Percentiles rank a stretch among this genome's conserved stretches.
Evolutionary conservation across 805 yeast genomes (phyloP).

Genomic region (Ogataea ganodermae): DNA sequence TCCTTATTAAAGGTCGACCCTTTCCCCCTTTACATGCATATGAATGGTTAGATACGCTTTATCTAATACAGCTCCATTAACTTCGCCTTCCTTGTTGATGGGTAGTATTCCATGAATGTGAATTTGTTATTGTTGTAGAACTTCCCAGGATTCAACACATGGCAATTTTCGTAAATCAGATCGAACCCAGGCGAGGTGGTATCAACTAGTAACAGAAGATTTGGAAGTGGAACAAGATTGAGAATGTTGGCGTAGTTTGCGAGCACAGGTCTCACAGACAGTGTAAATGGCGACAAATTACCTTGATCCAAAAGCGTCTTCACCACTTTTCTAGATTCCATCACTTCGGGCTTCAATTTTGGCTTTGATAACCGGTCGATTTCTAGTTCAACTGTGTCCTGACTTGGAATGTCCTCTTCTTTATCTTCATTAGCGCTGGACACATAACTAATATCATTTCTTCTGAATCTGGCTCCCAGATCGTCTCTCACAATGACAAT

Average conservation of each 20-base stretch:
- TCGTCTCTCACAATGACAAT: slow-evolving; percentile 75
- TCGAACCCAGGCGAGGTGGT: slow-evolving; percentile 70
- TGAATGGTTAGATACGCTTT: neutral
- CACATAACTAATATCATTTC: slow-evolving; percentile 65
- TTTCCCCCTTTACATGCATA: neutral
- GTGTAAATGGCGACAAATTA: slow-evolving; percentile 76
- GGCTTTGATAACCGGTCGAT: slow-evolving; percentile 35
- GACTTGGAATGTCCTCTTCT: slow-evolving; percentile 20
- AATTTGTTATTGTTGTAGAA: slow-evolving; percentile 50
- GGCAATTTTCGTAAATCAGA: slow-evolving; percentile 80
- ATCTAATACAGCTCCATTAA: slow-evolving; percentile 45
- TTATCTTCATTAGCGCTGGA: slow-evolving; percentile 23
- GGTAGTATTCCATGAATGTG: slow-evolving; percentile 73
- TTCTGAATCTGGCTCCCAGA: slow-evolving; percentile 63
- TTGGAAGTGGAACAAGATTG: slow-evolving; percentile 78
- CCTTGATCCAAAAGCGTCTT: slow-evolving; percentile 88
- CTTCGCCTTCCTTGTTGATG: slow-evolving; percentile 54
- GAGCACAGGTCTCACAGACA: slow-evolving; percentile 58
- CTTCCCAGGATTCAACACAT: slow-evolving; percentile 69
- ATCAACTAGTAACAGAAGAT: slow-evolving; percentile 64
- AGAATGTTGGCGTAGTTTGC: slow-evolving; percentile 72
- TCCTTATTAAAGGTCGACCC: slow-evolving; percentile 22
- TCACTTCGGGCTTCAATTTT: slow-evolving; percentile 45
- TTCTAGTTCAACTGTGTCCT: slow-evolving; percentile 28
- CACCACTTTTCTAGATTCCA: slow-evolving; percentile 68